Evolutionary conservation across 2,329 filamentous ascomycete species (phyloP).

Genomic region (Acephala macrosclerotiorum): DNA sequence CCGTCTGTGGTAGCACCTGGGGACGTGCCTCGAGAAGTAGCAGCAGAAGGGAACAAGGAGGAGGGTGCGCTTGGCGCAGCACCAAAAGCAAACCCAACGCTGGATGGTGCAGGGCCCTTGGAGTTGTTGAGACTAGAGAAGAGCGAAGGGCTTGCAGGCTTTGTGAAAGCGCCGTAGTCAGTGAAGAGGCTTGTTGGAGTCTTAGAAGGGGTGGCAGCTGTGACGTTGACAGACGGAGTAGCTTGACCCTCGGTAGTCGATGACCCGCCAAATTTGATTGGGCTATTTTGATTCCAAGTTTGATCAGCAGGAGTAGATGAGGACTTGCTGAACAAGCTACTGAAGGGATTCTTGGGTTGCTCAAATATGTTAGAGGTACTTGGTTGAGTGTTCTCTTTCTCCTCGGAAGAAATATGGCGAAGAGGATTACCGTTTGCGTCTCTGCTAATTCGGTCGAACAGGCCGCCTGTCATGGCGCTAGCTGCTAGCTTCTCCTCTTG

Average conservation of each 20-base stretch:
- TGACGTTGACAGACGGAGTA: slow-evolving; percentile 30
- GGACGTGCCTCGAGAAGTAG: slow-evolving; percentile 43
- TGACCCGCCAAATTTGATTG: slow-evolving; percentile 51
- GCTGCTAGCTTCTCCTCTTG: slow-evolving; percentile 47
- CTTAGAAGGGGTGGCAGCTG: slow-evolving; percentile 34
- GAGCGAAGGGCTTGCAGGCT: slow-evolving; percentile 13
- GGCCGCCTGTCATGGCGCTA: slow-evolving; percentile 21
- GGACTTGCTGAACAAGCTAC: slow-evolving; percentile 27
- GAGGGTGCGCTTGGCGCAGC: slow-evolving; percentile 33
- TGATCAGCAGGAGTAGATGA: slow-evolving; percentile 47
- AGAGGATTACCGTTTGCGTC: slow-evolving; percentile 56
- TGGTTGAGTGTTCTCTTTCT: slow-evolving; percentile 44
- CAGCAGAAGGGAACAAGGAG: slow-evolving; percentile 42
- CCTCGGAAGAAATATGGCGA: slow-evolving; percentile 44
- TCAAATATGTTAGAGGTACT: slow-evolving; percentile 35
- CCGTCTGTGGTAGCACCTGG: slow-evolving; percentile 43
- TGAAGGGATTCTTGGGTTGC: slow-evolving; percentile 32
- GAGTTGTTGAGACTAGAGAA: slow-evolving; percentile 25
- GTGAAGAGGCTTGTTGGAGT: slow-evolving; percentile 26
- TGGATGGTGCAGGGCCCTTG: slow-evolving; percentile 14
- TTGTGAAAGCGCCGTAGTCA: slow-evolving; percentile 8
- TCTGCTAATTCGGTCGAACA: slow-evolving; percentile 58
- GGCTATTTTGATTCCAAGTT: slow-evolving; percentile 57
- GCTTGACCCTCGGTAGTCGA: slow-evolving; percentile 8
- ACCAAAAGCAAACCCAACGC: slow-evolving; percentile 41